Conservation (phyloP, 2,329 filamentous ascomycete species). For the Davidsoniella neocaledoniae region DNA sequence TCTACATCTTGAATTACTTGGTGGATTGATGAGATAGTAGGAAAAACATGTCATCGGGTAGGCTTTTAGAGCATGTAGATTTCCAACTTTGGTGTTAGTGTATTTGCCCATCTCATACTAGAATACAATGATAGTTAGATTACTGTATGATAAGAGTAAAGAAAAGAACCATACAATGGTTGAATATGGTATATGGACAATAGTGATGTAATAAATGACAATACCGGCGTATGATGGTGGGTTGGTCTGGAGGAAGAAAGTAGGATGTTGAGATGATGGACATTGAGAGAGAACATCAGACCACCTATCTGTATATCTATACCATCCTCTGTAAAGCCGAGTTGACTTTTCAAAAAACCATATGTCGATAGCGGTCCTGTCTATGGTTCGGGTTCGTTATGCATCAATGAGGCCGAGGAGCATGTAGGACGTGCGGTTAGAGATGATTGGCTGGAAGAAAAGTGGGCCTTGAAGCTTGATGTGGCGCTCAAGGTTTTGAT, state of each 20-base stretch:
- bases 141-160: neutral
- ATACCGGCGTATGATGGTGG: too few relatives aligned
- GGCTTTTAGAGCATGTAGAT: neutral
- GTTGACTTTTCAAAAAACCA: neutral
- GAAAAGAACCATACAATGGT: neutral
- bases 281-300: too few relatives aligned
- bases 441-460: slow-evolving; percentile 12
- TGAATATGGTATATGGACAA: neutral
- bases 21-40: too few relatives aligned
- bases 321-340: too few relatives aligned
- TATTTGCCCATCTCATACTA: neutral
- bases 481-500: slow-evolving; percentile 10
- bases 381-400: slow-evolving; percentile 2
- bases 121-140: neutral
- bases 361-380: neutral
- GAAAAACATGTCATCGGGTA: neutral
- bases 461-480: slow-evolving; percentile 7
- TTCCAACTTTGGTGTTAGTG: slow-evolving; percentile 11
- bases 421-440: slow-evolving; percentile 10
- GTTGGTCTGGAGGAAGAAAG: too few relatives aligned
- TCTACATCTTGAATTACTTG: too few relatives aligned
- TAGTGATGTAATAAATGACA: neutral
- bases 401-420: slow-evolving; percentile 12
- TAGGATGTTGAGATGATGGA: too few relatives aligned
- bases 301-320: too few relatives aligned